Evolutionary conservation across 352 stramenopile genomes (phyloP), one percentile per base, ranked within the genome.

Genomic region (Phytophthora pisi): DNA sequence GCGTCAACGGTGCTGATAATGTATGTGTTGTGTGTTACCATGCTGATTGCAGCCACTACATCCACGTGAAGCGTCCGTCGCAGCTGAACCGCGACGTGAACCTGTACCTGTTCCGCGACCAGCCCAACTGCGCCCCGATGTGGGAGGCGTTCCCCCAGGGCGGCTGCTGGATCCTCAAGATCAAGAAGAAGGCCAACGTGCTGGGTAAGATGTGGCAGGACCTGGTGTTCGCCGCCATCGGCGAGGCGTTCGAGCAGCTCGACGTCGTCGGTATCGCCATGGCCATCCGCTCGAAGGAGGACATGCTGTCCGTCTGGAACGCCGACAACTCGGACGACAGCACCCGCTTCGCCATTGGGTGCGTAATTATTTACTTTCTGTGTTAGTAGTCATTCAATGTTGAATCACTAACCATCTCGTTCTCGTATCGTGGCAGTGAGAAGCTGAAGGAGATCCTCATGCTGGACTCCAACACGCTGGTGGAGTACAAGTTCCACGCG

Each of bases 181-280:
- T 98, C 74, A 97, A 97, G 77, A 97, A 97, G 81, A 96, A 96
- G 76, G 86, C 86, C 68, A 96, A 96, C 57, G 91, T 98, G 59
- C 80, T 98, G 10, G 91, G 93, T 51, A 98, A 98, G 77, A 97
- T 98, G 89, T 98, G 93, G 93, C 92, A 98, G 75, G 93, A 98
- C 71, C 81, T 98, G 46, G 91, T 95, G 40, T 95, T 98, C 68
- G 92, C 92, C 20, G 91, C 90, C 47, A 89, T 98, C 64, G 93
- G 93, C 59, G 93, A 98, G 74, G 86, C 81, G 43, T 98, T 98
- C 67, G 91, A 94, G 70, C 76, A 96, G 65, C 86, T 90, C 20
- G 92, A 97, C 73, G 93, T 98, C 16, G 93, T 98, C 42, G 93
- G 93, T 50, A 97, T 98, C 54, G 91, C 89, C 57, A 96, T 97